phyloP scores from a whole-genome alignment of 495 filamentous ascomycete species.

The Hyaloscypha hepaticicola region DNA sequence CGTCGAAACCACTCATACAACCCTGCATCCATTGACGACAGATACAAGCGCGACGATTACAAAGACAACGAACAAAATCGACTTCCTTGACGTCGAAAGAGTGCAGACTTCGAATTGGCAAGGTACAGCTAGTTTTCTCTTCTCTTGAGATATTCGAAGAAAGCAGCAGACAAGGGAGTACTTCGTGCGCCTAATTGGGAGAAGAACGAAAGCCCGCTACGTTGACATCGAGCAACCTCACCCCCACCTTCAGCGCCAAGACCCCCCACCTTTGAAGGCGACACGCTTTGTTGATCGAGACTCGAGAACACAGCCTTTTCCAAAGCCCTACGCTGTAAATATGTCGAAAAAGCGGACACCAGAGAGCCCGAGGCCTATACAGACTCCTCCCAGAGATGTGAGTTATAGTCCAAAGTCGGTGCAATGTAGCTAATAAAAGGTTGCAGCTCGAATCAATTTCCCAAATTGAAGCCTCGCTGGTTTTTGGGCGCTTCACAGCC shows the following conservation, averaged over 20 bases:
- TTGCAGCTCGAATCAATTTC: conserved; percentile 49
- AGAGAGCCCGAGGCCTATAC: conserved; percentile 29
- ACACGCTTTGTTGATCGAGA: conserved; percentile 13
- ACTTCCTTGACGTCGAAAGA: not conserved
- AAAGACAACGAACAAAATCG: not conserved
- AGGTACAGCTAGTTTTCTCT: conserved; percentile 18
- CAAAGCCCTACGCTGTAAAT: not conserved
- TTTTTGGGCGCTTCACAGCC: conserved; percentile 62
- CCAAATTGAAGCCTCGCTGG: conserved; percentile 50
- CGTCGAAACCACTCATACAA: not conserved
- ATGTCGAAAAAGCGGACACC: conserved; percentile 7
- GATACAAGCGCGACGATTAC: not conserved
- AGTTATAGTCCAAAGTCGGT: conserved; percentile 7
- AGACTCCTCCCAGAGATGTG: conserved; percentile 34
- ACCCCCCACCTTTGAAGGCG: not conserved
- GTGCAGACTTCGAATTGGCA: conserved; percentile 15
- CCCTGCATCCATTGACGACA: conserved; percentile 4
- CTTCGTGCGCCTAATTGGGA: conserved; percentile 16
- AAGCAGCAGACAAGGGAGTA: not conserved
- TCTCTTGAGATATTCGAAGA: conserved; percentile 19
- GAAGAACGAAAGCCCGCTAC: not conserved
- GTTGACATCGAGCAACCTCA: not conserved
- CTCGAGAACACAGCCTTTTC: not conserved
- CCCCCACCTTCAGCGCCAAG: not conserved
- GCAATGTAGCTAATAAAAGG: not conserved